Conservation (phyloP, 306 rosid genomes). For the Mucuna pruriens region DNA sequence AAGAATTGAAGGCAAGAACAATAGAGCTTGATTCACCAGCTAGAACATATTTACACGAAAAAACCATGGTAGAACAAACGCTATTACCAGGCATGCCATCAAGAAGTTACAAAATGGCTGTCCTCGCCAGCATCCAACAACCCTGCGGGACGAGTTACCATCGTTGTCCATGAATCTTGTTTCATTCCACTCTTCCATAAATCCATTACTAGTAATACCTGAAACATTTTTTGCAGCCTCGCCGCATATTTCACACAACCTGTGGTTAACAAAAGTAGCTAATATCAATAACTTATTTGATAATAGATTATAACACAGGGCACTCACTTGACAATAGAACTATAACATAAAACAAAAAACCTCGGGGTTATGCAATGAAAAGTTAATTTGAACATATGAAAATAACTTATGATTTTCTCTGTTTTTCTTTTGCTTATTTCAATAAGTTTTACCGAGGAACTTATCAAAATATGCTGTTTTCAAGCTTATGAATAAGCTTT, state of each 20-base stretch:
- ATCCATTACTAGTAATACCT: conserved; percentile 58
- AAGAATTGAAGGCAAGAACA: conserved; percentile 35
- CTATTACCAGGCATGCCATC: conserved; percentile 94
- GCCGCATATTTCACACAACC: conserved; percentile 89
- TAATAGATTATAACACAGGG: background rate
- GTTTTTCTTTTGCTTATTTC: background rate
- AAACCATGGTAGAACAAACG: conserved; percentile 99
- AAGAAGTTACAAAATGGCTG: conserved; percentile 98
- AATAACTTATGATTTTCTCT: background rate
- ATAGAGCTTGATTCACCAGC: conserved; percentile 35
- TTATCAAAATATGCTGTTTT: background rate
- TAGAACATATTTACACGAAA: conserved; percentile 88
- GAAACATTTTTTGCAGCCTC: conserved; percentile 71
- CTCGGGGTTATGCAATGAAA: background rate
- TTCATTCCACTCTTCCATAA: conserved; percentile 89
- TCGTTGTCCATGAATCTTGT: conserved; percentile 50
- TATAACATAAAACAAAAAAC: background rate
- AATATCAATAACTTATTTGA: conserved; percentile 23
- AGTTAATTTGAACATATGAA: background rate
- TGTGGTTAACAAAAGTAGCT: conserved; percentile 39
- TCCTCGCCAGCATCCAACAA: conserved; percentile 78
- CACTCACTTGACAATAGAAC: no score
- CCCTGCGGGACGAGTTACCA: conserved; percentile 44
- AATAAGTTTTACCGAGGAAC: background rate
- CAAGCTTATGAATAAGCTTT: background rate